These are phyloP conservation scores for Prototheca wickerhamii DNA, from an alignment of 163 green algal species.

Conservation along the genomic window DNA sequence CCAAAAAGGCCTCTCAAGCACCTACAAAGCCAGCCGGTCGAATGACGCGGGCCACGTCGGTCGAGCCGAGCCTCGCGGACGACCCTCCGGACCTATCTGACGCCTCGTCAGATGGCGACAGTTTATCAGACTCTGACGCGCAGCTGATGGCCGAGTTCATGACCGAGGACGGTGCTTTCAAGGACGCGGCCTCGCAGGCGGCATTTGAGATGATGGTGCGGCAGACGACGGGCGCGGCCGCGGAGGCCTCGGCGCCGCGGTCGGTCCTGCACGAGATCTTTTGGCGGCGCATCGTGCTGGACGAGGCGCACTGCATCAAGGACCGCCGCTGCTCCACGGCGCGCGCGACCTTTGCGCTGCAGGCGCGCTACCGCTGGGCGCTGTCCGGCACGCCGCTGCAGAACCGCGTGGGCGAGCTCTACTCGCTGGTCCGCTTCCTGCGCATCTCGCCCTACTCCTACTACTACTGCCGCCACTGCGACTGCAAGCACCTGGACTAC, in stretches of 20 bases:
- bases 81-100: no score
- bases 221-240: constrained; percentile 6
- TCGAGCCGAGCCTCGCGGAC: no score
- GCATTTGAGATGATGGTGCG: no score
- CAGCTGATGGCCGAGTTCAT: no score
- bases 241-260: constrained; percentile 3
- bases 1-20: no score
- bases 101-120: no score
- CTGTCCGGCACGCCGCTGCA: constrained; percentile 48
- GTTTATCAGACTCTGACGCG: no score
- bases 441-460: constrained; percentile 81
- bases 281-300: constrained; percentile 78
- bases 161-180: no score
- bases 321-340: constrained; percentile 76
- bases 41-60: no score
- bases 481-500: constrained; percentile 72
- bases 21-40: no score
- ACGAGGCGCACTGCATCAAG: constrained; percentile 94
- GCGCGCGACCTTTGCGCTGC: constrained; percentile 77
- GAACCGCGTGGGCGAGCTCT: constrained; percentile 95
- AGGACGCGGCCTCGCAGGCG: no score
- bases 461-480: constrained; percentile 83
- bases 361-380: constrained; percentile 65
- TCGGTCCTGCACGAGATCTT: constrained; percentile 37
- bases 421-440: constrained; percentile 83